Percentiles rank a stretch among this genome's conserved stretches.
Conservation (phyloP, 352 stramenopile species). For the Globisporangium iwayamae region DNA sequence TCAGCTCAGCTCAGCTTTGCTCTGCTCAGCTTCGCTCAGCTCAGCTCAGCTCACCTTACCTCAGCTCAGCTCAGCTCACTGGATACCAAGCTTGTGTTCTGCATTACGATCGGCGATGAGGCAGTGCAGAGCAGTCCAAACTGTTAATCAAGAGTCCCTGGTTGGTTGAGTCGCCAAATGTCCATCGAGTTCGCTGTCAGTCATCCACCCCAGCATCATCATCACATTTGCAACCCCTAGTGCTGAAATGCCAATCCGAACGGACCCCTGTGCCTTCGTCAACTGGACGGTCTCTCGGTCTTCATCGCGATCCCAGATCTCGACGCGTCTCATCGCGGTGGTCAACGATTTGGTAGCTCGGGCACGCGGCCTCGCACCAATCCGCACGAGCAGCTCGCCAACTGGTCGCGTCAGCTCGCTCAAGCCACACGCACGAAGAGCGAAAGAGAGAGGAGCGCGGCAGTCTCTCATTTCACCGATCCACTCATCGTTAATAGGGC, state of each 20-base stretch:
- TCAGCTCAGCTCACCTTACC: no score
- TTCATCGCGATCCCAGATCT: neutral
- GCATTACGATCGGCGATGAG: no score
- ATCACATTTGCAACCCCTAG: neutral
- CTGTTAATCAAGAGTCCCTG: neutral
- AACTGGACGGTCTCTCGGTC: neutral
- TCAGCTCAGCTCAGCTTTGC: no score
- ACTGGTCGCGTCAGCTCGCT: neutral
- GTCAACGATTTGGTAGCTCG: neutral
- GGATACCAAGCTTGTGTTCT: no score
- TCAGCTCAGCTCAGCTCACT: no score
- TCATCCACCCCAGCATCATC: neutral
- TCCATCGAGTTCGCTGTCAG: neutral
- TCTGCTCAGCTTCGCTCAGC: no score
- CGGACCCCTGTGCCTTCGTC: conserved; percentile 1
- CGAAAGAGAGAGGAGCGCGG: neutral
- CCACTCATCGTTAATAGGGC: no score
- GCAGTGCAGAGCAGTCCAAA: neutral
- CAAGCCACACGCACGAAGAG: neutral
- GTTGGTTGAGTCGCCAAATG: neutral
- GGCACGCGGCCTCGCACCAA: neutral
- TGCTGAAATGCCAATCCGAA: neutral
- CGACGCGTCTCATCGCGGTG: neutral
- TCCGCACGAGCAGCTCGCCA: neutral
- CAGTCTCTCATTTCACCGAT: no score